Percentiles rank a stretch among this genome's conserved stretches.
phyloP scores from a whole-genome alignment of 495 filamentous ascomycete species.

The Tuber magnatum region DNA sequence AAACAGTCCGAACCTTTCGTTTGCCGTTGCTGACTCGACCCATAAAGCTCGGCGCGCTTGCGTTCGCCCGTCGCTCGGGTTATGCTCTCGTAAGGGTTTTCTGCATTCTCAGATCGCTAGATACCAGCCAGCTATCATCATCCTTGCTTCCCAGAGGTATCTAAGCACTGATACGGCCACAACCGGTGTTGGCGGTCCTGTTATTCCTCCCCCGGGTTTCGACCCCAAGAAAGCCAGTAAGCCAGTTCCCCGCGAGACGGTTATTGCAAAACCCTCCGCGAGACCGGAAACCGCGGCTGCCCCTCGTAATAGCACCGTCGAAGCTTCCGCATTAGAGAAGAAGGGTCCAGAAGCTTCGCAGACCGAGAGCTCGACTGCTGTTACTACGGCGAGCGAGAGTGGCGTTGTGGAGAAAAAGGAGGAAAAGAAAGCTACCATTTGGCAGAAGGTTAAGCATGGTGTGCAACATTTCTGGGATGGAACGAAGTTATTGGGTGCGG shows the following conservation, averaged over 20 bases:
- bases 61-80: constrained; percentile 41
- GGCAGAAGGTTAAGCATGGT: constrained; percentile 90
- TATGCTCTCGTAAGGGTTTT: constrained; percentile 45
- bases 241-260: constrained; percentile 52
- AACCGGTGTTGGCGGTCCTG: constrained; percentile 47
- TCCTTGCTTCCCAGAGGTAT: constrained; percentile 58
- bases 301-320: constrained; percentile 19
- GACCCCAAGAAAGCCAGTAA: constrained; percentile 86
- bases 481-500: constrained; percentile 89
- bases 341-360: constrained; percentile 18
- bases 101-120: constrained; percentile 54
- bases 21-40: constrained; percentile 23
- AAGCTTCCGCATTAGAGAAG: constrained; percentile 5
- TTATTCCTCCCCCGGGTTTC: constrained; percentile 85
- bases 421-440: constrained; percentile 74
- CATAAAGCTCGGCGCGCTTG: constrained; percentile 39
- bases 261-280: constrained; percentile 39
- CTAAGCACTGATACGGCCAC: constrained; percentile 64
- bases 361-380: constrained; percentile 42
- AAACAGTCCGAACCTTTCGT: not conserved
- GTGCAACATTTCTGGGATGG: constrained; percentile 96
- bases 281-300: constrained; percentile 40
- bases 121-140: constrained; percentile 55
- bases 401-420: constrained; percentile 64
- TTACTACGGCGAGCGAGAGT: constrained; percentile 49